Evolutionary conservation across 306 rosid genomes (phyloP).

Genomic region (Vigna nakashimae): DNA sequence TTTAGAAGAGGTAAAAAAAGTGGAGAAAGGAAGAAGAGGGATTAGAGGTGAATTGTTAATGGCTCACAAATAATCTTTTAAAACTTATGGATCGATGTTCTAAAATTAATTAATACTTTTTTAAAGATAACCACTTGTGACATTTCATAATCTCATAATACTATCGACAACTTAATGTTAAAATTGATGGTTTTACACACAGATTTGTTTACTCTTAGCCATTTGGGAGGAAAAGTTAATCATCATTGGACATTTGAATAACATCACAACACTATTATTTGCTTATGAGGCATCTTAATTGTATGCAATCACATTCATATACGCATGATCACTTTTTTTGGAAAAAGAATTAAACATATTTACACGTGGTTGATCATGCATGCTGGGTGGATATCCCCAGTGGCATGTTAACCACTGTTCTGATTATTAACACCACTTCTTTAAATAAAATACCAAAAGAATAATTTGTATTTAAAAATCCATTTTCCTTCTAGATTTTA

Average conservation of each 20-base stretch:
- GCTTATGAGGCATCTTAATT: not conserved
- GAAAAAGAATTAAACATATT: not conserved
- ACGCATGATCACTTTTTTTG: not conserved
- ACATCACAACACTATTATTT: not conserved
- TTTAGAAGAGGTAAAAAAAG: constrained; percentile 12
- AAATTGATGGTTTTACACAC: not conserved
- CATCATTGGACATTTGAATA: not conserved
- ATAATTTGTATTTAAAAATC: not conserved
- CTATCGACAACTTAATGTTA: not conserved
- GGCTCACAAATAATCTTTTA: not conserved
- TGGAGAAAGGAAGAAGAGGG: constrained; percentile 2
- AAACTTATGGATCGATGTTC: constrained; percentile 22
- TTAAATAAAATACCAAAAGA: constrained; percentile 3
- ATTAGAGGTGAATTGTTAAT: constrained; percentile 22
- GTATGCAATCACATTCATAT: not conserved
- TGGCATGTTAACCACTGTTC: not conserved
- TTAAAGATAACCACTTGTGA: not conserved
- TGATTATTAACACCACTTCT: not conserved
- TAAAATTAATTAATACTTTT: constrained; percentile 1
- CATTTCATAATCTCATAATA: not conserved
- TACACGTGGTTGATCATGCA: not conserved
- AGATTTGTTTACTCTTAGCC: not conserved
- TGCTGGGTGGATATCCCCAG: not conserved
- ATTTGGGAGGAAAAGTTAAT: not conserved
- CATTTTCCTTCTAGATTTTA: constrained; percentile 30